These are phyloP conservation scores for Teunomyces tritomae DNA, from an alignment of 805 yeast genomes.

Conservation along the genomic window DNA sequence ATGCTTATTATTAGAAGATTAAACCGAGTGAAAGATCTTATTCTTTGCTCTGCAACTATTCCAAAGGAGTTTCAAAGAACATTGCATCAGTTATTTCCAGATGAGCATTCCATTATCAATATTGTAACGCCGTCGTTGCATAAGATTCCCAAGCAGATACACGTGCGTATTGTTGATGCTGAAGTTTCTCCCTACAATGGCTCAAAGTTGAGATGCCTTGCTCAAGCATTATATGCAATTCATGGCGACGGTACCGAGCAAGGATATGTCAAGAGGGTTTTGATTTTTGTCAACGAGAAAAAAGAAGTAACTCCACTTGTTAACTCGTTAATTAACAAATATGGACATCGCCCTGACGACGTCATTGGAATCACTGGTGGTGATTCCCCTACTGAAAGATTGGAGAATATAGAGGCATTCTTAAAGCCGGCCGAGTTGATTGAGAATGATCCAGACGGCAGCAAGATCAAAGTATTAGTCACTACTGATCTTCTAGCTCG, in stretches of 20 bases:
- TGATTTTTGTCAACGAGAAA: conserved; percentile 81
- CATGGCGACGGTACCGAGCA: conserved; percentile 79
- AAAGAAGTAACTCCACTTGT: conserved; percentile 60
- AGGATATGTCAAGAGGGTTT: conserved; percentile 71
- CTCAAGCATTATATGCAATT: conserved; percentile 85
- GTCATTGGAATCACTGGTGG: conserved; percentile 67
- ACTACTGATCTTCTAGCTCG: conserved; percentile 89
- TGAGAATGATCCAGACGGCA: conserved; percentile 24
- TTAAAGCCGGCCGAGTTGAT: conserved; percentile 55
- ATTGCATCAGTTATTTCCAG: conserved; percentile 59
- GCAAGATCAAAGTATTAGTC: conserved; percentile 63
- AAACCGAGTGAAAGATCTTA: conserved; percentile 53
- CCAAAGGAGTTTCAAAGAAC: conserved; percentile 72
- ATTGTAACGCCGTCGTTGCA: conserved; percentile 82
- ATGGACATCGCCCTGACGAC: conserved; percentile 37
- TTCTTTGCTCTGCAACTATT: conserved; percentile 88
- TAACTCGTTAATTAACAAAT: conserved; percentile 45
- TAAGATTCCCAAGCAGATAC: conserved; percentile 73
- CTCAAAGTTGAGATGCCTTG: conserved; percentile 77
- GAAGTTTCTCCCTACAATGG: conserved; percentile 78
- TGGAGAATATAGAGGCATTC: conserved; percentile 56
- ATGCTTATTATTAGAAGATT: conserved; percentile 52
- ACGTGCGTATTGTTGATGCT: conserved; percentile 74
- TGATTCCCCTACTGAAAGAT: conserved; percentile 59
- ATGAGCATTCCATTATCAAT: conserved; percentile 45